phyloP scores from a whole-genome alignment of 2,329 filamentous ascomycete genomes.

The Colletotrichum orchidophilum region DNA sequence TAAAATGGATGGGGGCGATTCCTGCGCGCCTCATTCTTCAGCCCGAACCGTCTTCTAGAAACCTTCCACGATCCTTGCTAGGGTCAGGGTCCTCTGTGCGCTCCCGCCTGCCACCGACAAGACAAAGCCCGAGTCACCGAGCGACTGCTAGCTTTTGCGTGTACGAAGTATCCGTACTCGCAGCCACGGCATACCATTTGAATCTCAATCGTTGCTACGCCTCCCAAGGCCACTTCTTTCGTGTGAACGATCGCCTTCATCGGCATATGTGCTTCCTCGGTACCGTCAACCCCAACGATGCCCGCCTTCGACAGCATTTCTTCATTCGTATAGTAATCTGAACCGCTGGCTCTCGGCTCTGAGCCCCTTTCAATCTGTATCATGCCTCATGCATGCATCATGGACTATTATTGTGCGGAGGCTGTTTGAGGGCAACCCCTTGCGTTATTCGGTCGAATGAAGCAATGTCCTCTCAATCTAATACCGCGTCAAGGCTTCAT shows the following conservation, averaged over 20 bases:
- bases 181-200: background rate
- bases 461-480: background rate
- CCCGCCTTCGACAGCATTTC: background rate
- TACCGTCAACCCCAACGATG: background rate
- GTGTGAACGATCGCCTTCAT: background rate
- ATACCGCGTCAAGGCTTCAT: background rate
- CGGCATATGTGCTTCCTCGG: background rate
- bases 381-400: conserved; percentile 30
- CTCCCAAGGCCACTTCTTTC: conserved; percentile 3
- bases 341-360: conserved; percentile 21
- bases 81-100: conserved; percentile 26
- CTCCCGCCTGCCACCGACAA: conserved; percentile 25
- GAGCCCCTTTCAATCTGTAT: background rate
- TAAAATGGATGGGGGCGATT: conserved; percentile 10
- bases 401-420: conserved; percentile 1
- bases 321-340: conserved; percentile 21
- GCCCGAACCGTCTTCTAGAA: conserved; percentile 32
- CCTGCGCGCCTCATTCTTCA: conserved; percentile 26
- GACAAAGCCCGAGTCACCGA: background rate
- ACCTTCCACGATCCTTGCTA: conserved; percentile 29
- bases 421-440: background rate
- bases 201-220: background rate
- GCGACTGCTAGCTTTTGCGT: background rate
- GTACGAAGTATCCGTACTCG: background rate
- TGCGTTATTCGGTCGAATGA: background rate